A percentile compares a stretch with the other conserved stretches of the same genome.
phyloP scores from a whole-genome alignment of 192 early-diverging fungal species.

The Entophlyctis luteolus region DNA sequence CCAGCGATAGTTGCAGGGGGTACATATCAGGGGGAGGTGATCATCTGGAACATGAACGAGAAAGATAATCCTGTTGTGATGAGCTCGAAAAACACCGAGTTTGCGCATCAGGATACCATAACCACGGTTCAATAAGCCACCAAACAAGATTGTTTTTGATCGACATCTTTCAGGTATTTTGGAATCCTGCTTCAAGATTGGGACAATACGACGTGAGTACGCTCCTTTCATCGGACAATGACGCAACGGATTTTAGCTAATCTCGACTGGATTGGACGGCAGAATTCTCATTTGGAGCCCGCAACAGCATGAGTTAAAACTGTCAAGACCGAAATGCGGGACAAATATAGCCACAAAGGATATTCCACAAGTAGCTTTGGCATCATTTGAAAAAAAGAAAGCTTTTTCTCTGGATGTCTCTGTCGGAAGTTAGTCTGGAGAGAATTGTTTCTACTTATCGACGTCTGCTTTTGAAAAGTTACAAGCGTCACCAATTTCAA shows the following conservation, averaged over 20 bases:
- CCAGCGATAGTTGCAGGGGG: conserved; percentile 45
- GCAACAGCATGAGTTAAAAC: conserved; percentile 19
- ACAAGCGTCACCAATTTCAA: conserved; percentile 17
- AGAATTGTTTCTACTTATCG: neutral
- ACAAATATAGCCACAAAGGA: conserved; percentile 8
- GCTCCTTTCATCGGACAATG: neutral
- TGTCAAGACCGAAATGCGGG: conserved; percentile 28
- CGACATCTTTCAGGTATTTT: conserved; percentile 15
- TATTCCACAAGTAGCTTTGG: conserved; percentile 15
- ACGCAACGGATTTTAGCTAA: conserved; percentile 29
- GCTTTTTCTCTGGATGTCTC: conserved; percentile 5
- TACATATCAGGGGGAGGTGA: conserved; percentile 43
- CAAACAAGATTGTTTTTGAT: neutral
- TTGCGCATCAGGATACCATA: conserved; percentile 48
- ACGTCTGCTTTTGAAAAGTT: neutral
- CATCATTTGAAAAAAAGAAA: conserved; percentile 5
- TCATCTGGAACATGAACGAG: conserved; percentile 40
- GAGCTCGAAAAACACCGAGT: conserved; percentile 30
- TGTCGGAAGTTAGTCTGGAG: conserved; percentile 1
- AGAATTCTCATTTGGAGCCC: conserved; percentile 43
- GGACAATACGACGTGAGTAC: conserved; percentile 33
- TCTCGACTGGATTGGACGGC: conserved; percentile 44
- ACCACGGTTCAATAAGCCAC: conserved; percentile 14
- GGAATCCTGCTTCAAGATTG: conserved; percentile 35
- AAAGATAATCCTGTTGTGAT: conserved; percentile 36